A percentile compares a stretch with the other conserved stretches of the same genome.
These are phyloP conservation scores for Cyclocybe cylindracea DNA, from an alignment of 768 basidiomycete species.

Conservation along the genomic window DNA sequence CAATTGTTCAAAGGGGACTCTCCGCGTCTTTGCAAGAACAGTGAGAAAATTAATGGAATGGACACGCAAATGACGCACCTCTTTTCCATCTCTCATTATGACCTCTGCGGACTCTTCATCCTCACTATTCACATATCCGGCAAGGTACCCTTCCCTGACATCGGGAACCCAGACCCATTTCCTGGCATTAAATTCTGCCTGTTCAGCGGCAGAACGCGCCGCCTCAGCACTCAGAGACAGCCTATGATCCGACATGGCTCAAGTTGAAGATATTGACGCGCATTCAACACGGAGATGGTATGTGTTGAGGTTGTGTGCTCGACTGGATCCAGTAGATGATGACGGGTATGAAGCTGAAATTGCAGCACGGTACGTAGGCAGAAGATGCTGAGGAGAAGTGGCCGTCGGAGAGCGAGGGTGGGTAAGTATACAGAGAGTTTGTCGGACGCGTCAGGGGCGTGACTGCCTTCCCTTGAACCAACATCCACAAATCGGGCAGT, in stretches of 20 bases:
- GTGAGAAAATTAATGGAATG: neutral
- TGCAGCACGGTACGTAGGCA: constrained; percentile 1
- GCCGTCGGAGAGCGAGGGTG: constrained; percentile 8
- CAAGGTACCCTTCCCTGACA: constrained; percentile 87
- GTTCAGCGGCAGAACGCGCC: constrained; percentile 83
- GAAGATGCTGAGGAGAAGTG: neutral
- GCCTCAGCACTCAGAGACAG: constrained; percentile 65
- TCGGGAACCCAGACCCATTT: constrained; percentile 99
- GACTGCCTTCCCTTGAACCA: constrained; percentile 25
- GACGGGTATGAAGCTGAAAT: constrained; percentile 11
- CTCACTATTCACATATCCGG: constrained; percentile 91
- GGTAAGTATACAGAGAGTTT: constrained; percentile 7
- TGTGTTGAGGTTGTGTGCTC: constrained; percentile 6
- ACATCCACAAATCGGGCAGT: constrained; percentile 26
- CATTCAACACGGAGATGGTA: neutral
- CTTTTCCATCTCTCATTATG: constrained; percentile 81
- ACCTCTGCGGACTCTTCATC: constrained; percentile 84
- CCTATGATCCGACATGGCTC: constrained; percentile 48
- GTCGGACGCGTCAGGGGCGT: constrained; percentile 20
- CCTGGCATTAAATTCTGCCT: constrained; percentile 97
- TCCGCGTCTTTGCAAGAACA: constrained; percentile 27
- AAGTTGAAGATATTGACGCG: neutral
- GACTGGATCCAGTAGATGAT: constrained; percentile 11
- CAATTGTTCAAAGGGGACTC: constrained; percentile 75
- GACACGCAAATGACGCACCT: constrained; percentile 47